A percentile compares a stretch with the other conserved stretches of the same genome.
phyloP scores from a whole-genome alignment of 192 early-diverging fungal species.

The Backusella tuberculispora region DNA sequence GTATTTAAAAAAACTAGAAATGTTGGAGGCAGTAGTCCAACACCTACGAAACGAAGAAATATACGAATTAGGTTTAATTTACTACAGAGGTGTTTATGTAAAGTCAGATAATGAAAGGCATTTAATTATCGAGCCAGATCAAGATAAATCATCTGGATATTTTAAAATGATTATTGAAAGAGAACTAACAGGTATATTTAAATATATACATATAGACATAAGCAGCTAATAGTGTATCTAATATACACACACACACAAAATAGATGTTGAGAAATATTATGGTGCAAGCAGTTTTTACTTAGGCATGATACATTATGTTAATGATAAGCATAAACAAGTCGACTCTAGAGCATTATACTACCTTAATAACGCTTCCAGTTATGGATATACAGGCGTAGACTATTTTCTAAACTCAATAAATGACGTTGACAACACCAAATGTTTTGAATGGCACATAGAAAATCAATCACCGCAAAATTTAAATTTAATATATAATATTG shows the following conservation, averaged over 20 bases:
- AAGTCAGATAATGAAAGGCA: background rate
- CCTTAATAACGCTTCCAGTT: background rate
- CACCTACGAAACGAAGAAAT: background rate
- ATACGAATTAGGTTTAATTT: background rate
- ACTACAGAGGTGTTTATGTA: background rate
- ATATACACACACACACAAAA: background rate
- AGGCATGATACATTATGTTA: background rate
- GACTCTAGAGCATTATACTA: background rate
- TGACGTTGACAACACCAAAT: background rate
- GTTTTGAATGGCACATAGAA: background rate
- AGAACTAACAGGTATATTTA: background rate
- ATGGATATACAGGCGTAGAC: background rate
- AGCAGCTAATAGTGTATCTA: background rate
- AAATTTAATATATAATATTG: background rate
- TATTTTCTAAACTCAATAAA: background rate
- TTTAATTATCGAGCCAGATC: background rate
- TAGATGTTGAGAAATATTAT: background rate
- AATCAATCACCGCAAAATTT: background rate
- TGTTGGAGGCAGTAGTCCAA: background rate
- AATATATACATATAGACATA: background rate
- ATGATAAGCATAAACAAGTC: background rate
- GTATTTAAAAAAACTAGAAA: background rate
- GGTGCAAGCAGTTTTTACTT: background rate
- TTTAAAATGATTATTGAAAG: background rate
- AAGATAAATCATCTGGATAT: background rate